A percentile compares a stretch with the other conserved stretches of the same genome.
Conservation (phyloP, 1,139 yeast genomes). For the Casaregolazyma lundiana region DNA sequence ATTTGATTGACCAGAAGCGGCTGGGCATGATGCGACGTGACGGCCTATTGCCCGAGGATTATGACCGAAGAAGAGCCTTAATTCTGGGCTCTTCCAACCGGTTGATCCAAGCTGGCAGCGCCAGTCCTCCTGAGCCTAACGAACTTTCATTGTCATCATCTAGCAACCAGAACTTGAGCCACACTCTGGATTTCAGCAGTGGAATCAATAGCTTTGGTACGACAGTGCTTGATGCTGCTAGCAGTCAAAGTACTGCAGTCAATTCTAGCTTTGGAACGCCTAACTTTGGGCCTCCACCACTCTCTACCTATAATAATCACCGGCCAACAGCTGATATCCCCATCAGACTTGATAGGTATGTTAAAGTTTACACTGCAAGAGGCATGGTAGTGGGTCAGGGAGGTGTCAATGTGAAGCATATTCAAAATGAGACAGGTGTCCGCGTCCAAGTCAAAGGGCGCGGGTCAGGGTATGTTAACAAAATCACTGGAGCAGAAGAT, state of each 20-base stretch:
- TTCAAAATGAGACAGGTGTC: conserved; percentile 33
- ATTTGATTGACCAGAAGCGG: conserved; percentile 32
- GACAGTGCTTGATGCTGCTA: background rate
- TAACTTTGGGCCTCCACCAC: background rate
- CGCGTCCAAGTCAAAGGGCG: conserved; percentile 36
- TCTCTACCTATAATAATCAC: conserved; percentile 14
- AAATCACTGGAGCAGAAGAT: conserved; percentile 32
- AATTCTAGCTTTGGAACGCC: background rate
- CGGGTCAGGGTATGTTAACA: conserved; percentile 36
- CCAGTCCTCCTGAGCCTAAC: background rate
- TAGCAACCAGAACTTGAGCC: background rate
- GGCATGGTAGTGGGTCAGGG: conserved; percentile 34
- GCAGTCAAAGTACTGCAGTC: conserved; percentile 1
- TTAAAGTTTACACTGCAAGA: conserved; percentile 28
- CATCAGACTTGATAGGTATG: conserved; percentile 22
- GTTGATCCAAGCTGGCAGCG: background rate
- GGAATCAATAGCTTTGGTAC: background rate
- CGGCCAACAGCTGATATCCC: conserved; percentile 29
- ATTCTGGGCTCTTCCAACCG: background rate
- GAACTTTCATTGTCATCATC: background rate
- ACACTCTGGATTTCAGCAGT: background rate
- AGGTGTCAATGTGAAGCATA: conserved; percentile 39
- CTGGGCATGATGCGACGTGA: conserved; percentile 17
- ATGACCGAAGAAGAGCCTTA: conserved; percentile 8
- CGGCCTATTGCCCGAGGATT: conserved; percentile 14